A percentile compares a stretch with the other conserved stretches of the same genome.
Evolutionary conservation across 352 stramenopile genomes (phyloP).

Genomic region (Thalassiosira sp.): DNA sequence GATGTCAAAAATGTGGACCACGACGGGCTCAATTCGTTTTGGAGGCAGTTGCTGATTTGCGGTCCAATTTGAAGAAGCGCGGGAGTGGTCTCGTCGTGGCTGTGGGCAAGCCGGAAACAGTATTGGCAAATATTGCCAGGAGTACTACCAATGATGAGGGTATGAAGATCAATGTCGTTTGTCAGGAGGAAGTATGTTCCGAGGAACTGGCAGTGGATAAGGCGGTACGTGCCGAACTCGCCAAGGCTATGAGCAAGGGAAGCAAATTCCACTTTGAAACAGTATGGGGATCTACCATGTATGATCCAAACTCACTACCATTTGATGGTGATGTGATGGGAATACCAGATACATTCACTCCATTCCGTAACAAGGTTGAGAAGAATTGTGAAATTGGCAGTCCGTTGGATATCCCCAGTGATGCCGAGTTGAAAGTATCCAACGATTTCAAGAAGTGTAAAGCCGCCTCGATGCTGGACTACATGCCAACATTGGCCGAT

Average conservation of each 20-base stretch:
- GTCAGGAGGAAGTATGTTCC: conserved; percentile 79
- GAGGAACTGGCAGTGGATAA: conserved; percentile 82
- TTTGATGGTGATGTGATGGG: conserved; percentile 68
- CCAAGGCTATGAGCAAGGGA: conserved; percentile 24
- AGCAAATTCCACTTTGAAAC: conserved; percentile 50
- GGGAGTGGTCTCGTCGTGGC: conserved; percentile 76
- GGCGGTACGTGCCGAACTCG: conserved; percentile 54
- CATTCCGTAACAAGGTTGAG: conserved; percentile 85
- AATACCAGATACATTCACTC: conserved; percentile 85
- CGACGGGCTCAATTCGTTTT: conserved; percentile 82
- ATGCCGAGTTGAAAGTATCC: conserved; percentile 28
- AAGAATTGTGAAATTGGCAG: conserved; percentile 75
- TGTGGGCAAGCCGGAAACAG: conserved; percentile 64
- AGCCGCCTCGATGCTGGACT: conserved; percentile 15
- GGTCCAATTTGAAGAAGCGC: conserved; percentile 57
- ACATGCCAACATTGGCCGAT: conserved; percentile 73
- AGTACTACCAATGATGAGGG: neutral
- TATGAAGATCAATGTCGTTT: conserved; percentile 55
- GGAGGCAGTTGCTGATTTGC: conserved; percentile 82
- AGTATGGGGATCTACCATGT: conserved; percentile 85
- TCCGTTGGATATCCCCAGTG: conserved; percentile 60
- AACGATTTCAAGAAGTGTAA: conserved; percentile 8
- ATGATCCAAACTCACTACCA: conserved; percentile 83
- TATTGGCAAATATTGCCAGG: conserved; percentile 45
- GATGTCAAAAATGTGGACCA: conserved; percentile 71